Base-by-base conservation (phyloP, 768 basidiomycete genomes). In the Cystofilobasidium capitatum region DNA sequence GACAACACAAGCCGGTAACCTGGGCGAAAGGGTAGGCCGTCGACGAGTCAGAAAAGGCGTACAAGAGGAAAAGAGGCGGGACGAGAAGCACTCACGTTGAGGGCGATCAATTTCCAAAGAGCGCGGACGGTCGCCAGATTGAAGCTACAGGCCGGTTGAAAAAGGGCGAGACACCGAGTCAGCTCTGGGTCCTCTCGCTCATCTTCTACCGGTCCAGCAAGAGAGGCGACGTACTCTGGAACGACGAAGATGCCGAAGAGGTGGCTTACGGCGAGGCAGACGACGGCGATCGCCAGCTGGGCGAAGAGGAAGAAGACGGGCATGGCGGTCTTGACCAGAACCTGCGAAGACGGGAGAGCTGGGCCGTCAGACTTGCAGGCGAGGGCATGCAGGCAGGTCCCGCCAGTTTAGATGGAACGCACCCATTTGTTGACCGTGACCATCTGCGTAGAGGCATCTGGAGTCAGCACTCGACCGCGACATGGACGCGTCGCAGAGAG, bases 291-390 rank as follows among this genome's bases (percentile, higher is more conserved):
- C 58, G 83, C 71, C 13, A 92, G 82, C 74, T 94, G 91, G 2
- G 82, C 79, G 79, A 87, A 85, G 20, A 93, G 81, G 81, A 94
- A 92, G 80, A 92, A 93, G 1, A 92, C 81, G 0, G 91, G 91
- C 2, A 83, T 83, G 17, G 80, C 75, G 22, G 90, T 88, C 24
- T 78, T 78, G 74, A 87, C 86, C 31, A 94, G 80, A 16, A 93
- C 91, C 89, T 66, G 58, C 33, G n/a, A 45, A 17, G 58, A n/a
- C 31, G 39, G 57, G 24, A 24, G 29, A 22, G n/a, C 31, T 37
- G 58, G 26, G 24, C 16, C 12, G 36, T 17, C 4, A 40, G n/a
- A n/a, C n/a, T n/a, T 44, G 6, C 9, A 62, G 42, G 20, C 17
- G 22, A 22, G 12, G 22, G 42, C 42, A 44, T 12, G 22, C 42